These are phyloP conservation scores for Clausena lansium DNA, from an alignment of 345 rosid species.

Conservation along the genomic window DNA sequence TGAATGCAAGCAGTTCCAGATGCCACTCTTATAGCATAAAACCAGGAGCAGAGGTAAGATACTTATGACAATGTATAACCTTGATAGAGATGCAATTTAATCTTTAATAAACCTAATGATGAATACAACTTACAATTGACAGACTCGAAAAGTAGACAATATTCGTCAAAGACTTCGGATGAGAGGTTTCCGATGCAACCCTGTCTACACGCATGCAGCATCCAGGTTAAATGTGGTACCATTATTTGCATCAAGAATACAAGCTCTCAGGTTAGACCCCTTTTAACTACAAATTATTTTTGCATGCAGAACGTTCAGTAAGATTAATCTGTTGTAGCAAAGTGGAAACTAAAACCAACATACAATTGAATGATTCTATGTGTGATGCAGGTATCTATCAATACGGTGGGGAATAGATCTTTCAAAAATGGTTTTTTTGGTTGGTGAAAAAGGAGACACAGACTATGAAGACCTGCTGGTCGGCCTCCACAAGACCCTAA, in stretches of 20 bases:
- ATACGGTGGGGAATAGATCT: constrained; percentile 79
- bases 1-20: constrained; percentile 50
- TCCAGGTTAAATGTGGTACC: constrained; percentile 75
- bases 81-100: constrained; percentile 11
- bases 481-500: constrained; percentile 68
- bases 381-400: constrained; percentile 67
- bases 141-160: constrained; percentile 64
- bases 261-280: constrained; percentile 68
- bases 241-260: constrained; percentile 74
- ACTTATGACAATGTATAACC: neutral
- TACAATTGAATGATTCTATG: constrained; percentile 2
- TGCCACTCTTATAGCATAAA: constrained; percentile 64
- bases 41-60: constrained; percentile 63
- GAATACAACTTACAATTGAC: constrained; percentile 26
- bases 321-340: neutral
- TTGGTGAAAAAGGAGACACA: constrained; percentile 84
- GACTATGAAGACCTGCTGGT: constrained; percentile 68
- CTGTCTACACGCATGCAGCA: constrained; percentile 58
- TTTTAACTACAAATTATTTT: neutral
- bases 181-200: constrained; percentile 81
- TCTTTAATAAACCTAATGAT: constrained; percentile 12
- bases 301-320: neutral
- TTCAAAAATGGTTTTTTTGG: constrained; percentile 53
- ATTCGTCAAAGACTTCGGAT: constrained; percentile 76
- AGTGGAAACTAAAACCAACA: neutral